A percentile compares a stretch with the other conserved stretches of the same genome.
Conservation (phyloP, 2,329 filamentous ascomycete genomes). For the Ilyonectria robusta region DNA sequence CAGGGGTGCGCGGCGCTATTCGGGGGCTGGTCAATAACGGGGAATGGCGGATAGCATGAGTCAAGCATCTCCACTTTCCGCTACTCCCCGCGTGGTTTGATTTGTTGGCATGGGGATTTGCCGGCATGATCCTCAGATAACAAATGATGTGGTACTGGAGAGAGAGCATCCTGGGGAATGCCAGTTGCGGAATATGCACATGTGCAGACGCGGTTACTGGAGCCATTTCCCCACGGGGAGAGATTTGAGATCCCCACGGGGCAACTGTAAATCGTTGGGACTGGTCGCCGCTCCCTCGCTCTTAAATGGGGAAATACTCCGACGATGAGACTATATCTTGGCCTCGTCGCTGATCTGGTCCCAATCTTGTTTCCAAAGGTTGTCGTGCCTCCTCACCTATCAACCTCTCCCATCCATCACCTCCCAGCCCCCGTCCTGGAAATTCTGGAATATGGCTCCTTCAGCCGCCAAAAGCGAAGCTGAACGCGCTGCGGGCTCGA, state of each 20-base stretch:
- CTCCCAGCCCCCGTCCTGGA: background rate
- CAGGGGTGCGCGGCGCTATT: background rate
- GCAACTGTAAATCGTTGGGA: background rate
- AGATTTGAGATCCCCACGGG: background rate
- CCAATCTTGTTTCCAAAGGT: background rate
- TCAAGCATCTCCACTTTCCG: slow-evolving; percentile 6
- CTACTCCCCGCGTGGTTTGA: slow-evolving; percentile 1
- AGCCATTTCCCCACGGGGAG: slow-evolving; percentile 1
- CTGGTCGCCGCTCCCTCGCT: background rate
- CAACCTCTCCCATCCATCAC: no score
- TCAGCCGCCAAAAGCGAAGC: background rate
- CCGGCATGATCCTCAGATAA: no score
- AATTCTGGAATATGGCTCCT: background rate
- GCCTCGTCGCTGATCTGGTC: background rate
- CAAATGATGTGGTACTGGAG: no score
- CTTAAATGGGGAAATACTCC: background rate
- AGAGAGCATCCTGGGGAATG: background rate
- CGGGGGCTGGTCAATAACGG: background rate
- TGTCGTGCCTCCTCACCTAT: background rate
- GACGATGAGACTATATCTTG: background rate
- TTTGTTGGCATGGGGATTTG: background rate
- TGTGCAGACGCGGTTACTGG: background rate
- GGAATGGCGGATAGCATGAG: slow-evolving; percentile 10
- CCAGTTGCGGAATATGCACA: background rate
- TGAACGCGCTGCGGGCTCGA: background rate